Percentiles rank a stretch among this genome's conserved stretches.
Evolutionary conservation across 139 green algal species (phyloP).

Genomic region (Microglena sp.): DNA sequence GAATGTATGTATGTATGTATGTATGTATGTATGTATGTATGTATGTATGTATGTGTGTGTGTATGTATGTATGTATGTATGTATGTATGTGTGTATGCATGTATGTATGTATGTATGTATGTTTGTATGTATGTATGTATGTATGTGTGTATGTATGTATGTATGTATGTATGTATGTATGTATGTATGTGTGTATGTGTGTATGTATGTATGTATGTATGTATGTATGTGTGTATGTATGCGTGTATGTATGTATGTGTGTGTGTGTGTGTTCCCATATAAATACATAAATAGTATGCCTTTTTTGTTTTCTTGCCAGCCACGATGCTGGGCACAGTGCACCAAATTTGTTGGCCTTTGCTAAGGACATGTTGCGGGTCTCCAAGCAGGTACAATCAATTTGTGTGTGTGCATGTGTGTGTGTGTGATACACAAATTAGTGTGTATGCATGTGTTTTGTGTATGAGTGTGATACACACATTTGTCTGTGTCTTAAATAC

Average conservation of each 20-base stretch:
- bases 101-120: slow-evolving; percentile 3
- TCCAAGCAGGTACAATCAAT: too few relatives aligned
- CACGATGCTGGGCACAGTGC: too few relatives aligned
- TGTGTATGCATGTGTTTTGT: neutral
- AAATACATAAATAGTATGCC: too few relatives aligned
- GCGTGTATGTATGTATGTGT: too few relatives aligned
- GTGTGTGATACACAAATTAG: neutral
- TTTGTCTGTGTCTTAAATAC: too few relatives aligned
- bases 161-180: slow-evolving; percentile 2
- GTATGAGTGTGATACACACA: neutral
- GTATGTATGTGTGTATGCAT: neutral
- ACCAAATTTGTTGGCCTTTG: too few relatives aligned
- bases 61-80: neutral
- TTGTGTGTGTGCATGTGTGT: too few relatives aligned
- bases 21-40: neutral
- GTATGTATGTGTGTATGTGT: neutral
- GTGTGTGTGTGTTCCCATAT: too few relatives aligned
- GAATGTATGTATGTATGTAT: slow-evolving; percentile 4
- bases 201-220: too few relatives aligned
- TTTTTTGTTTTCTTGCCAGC: too few relatives aligned
- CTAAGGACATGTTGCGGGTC: slow-evolving; percentile 7
- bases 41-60: neutral
- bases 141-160: neutral
- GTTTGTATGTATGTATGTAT: slow-evolving; percentile 1
- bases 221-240: too few relatives aligned